Evolutionary conservation across 1,139 yeast genomes (phyloP).

Genomic region (Blastobotrys malaysiensis): DNA sequence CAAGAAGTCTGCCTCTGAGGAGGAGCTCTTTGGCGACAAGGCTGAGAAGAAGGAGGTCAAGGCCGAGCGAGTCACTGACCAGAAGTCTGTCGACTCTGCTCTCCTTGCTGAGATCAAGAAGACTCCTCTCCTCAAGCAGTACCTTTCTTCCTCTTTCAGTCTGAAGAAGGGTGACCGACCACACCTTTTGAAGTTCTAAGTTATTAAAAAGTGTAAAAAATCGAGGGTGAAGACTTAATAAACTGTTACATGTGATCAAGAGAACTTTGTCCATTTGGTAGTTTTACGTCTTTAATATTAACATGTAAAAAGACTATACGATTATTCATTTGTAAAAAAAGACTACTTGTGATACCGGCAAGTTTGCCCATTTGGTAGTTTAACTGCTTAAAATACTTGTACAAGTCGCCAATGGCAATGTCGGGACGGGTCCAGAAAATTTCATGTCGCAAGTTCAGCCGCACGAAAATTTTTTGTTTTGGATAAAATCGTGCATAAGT

Average conservation of each 20-base stretch:
- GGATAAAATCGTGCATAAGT: background rate
- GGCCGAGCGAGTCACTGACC: conserved; percentile 97
- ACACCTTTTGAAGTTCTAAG: conserved; percentile 95
- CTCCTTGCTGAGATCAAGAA: conserved; percentile 91
- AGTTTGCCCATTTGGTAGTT: too few species aligned
- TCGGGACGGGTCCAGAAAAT: background rate
- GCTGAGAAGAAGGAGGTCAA: conserved; percentile 80
- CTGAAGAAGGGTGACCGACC: conserved; percentile 99
- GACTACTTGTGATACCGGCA: too few species aligned
- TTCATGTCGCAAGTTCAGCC: conserved; percentile 5
- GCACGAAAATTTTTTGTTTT: conserved; percentile 4
- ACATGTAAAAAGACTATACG: background rate
- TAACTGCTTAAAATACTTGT: too few species aligned
- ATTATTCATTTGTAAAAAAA: background rate
- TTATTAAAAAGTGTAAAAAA: conserved; percentile 1
- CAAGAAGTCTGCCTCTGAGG: conserved; percentile 81
- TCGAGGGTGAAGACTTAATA: background rate
- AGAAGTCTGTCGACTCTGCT: conserved; percentile 93
- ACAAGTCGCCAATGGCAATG: too few species aligned
- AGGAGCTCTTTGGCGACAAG: conserved; percentile 89
- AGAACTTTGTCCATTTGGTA: background rate
- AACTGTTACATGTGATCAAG: background rate
- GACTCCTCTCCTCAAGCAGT: conserved; percentile 97
- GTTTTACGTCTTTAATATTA: background rate
- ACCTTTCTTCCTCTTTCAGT: conserved; percentile 94